Base-by-base conservation (phyloP, 345 rosid species). In the Crucihimalaya himalaica region DNA sequence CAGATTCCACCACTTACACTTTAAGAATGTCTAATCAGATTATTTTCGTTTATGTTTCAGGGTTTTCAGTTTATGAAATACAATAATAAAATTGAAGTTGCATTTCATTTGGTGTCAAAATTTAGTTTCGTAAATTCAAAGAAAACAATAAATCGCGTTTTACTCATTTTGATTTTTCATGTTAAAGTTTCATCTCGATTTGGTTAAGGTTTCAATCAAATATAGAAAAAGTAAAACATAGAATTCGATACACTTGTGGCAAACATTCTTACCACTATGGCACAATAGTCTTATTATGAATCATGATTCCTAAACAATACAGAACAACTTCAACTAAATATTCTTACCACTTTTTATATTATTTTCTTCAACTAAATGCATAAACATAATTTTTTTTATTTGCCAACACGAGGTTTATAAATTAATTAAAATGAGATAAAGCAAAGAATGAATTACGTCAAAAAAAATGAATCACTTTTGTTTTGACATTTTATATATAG, bases 1-100 rank as follows among this genome's bases (percentile, higher is more conserved):
- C 37, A 50, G 71, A 53, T 54, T 53, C 51, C 61, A 67, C 61
- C 71, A 67, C 34, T 48, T 52, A 34, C 35, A 52, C 21, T 48
- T 21, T 51, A 35, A 34, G 60, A 34, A 48, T 50, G 21, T 50
- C 70, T 66, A 31, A 48, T 66, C 32, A 32, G 18, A 18, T 46
- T 45, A 45, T 63, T 6, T 28, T 6, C 19, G 16, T 19, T 65
- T 4, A 12, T 16, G 9, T 10, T 35, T 35, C 9, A 29, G 6
- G 43, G 43, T 54, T 0, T 8, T 54, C 12, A 16, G 15, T 32
- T 4, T 28, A n/a, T 10, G 16, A 45, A 45, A 45, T 6, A 3
- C 4, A 11, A 63, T 2, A 10, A 28, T 8, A 51, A 61, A 40
- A 21, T 8, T 23, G 65, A 60, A 59, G 16, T 4, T 57, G 13